These are phyloP conservation scores for Pueraria montana DNA, from an alignment of 306 rosid species.

Conservation along the genomic window DNA sequence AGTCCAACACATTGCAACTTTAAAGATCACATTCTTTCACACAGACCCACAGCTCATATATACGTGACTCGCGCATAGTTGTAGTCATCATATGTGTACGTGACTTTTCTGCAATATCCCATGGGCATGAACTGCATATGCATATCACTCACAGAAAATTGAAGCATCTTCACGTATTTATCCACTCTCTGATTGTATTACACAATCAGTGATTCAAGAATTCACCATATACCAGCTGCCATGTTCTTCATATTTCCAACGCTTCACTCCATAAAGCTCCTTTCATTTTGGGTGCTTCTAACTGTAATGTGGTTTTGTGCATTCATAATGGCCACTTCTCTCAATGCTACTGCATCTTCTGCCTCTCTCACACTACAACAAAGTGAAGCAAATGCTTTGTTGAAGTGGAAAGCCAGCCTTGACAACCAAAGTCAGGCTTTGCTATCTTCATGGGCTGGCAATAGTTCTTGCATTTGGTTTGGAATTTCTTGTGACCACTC, in stretches of 20 bases:
- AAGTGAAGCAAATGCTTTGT: constrained; percentile 27
- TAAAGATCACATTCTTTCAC: too few relatives aligned
- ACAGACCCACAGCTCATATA: too few relatives aligned
- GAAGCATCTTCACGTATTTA: not conserved
- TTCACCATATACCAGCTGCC: not conserved
- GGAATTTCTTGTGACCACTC: constrained; percentile 34
- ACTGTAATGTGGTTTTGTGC: not conserved
- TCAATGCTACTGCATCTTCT: not conserved
- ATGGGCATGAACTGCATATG: too few relatives aligned
- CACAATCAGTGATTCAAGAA: not conserved
- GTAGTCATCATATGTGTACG: too few relatives aligned
- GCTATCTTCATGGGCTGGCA: constrained; percentile 34
- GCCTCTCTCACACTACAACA: not conserved
- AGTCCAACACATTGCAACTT: too few relatives aligned
- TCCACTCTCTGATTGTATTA: not conserved
- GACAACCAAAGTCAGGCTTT: constrained; percentile 5
- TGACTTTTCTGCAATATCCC: too few relatives aligned
- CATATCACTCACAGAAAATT: too few relatives aligned
- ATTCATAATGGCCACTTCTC: not conserved
- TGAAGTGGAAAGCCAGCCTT: constrained; percentile 43
- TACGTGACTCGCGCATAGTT: too few relatives aligned
- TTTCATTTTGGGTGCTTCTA: not conserved
- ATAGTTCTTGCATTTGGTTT: constrained; percentile 27
- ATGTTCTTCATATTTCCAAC: not conserved
- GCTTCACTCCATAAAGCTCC: constrained; percentile 3